Conservation (phyloP, 768 basidiomycete genomes). For the Paxillus involutus region DNA sequence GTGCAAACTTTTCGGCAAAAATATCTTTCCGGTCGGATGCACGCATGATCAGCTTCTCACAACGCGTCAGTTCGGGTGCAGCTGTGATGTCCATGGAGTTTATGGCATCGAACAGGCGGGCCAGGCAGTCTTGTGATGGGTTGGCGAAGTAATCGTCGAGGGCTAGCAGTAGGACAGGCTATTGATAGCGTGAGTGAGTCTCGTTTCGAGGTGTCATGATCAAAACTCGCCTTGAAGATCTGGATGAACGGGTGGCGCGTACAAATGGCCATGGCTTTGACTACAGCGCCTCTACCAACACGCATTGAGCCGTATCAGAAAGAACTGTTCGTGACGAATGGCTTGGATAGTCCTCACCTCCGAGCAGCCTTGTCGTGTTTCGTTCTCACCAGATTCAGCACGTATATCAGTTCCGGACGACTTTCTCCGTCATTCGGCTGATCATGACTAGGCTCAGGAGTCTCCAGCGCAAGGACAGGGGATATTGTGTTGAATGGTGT, state of each 20-base stretch:
- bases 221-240: conserved; percentile 77
- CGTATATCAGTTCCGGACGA: conserved; percentile 69
- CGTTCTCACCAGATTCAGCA: conserved; percentile 87
- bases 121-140: conserved; percentile 88
- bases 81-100: conserved; percentile 88
- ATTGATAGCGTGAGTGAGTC: conserved; percentile 6
- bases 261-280: conserved; percentile 93
- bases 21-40: conserved; percentile 89
- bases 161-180: conserved; percentile 93
- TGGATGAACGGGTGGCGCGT: conserved; percentile 93
- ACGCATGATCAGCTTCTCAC: conserved; percentile 88
- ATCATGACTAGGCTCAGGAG: conserved; percentile 35
- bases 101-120: conserved; percentile 87
- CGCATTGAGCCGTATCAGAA: conserved; percentile 12
- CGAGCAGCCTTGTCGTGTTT: conserved; percentile 85
- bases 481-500: conserved; percentile 85
- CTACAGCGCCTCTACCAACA: conserved; percentile 76
- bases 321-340: not conserved
- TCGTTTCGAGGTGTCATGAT: not conserved
- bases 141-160: conserved; percentile 92
- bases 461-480: conserved; percentile 75
- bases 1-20: conserved; percentile 79
- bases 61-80: conserved; percentile 73
- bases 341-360: conserved; percentile 46
- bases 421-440: conserved; percentile 24